Base-by-base conservation (phyloP, 192 early-diverging fungal species). In the Anaeromyces robustus region DNA sequence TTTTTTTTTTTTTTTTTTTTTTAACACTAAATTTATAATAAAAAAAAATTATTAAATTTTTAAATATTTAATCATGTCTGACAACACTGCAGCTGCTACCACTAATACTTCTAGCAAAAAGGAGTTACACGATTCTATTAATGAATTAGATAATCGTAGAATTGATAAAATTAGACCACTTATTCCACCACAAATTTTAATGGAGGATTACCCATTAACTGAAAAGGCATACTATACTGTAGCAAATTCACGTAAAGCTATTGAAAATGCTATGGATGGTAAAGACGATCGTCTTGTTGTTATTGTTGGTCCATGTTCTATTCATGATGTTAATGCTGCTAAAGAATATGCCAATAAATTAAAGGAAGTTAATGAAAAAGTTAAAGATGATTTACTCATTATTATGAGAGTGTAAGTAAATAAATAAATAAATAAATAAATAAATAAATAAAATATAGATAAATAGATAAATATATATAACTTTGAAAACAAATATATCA, bases 111-210 rank as follows among this genome's bases (percentile, higher is more conserved):
- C 37, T 12, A 34, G 5, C 16, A 30, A 17, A 26, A 29, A 77
- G 77, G 19, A 82, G 12, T 30, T 81, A 3, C 3, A 34, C 1
- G 84, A 90, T 78, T 93, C 95, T 19, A 89, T 97, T 29, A 97
- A 97, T 84, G 96, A 96, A 85, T 92, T 96, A 79, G 96, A 97
- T 85, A 95, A 97, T 83, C 93, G 93, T 82, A 89, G 94, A 78
- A 96, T 97, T 85, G 89, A 88, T 77, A 87, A 90, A 78, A 92
- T 94, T 83, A 91, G 89, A 79, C 94, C 93, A 59, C 85, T 94
- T 79, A 92, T 97, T 80, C 94, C 94, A n/a, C 95, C 95, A 31
- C 94, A 95, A 86, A 94, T 97, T 82, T 90, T 97, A 30, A 94
- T 96, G 91, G 95, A 97, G 85, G 95, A 96, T 83, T 83, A 92